These are phyloP conservation scores for Protomyces arabidopsidicola DNA, from an alignment of 1,139 yeast species.

Conservation along the genomic window DNA sequence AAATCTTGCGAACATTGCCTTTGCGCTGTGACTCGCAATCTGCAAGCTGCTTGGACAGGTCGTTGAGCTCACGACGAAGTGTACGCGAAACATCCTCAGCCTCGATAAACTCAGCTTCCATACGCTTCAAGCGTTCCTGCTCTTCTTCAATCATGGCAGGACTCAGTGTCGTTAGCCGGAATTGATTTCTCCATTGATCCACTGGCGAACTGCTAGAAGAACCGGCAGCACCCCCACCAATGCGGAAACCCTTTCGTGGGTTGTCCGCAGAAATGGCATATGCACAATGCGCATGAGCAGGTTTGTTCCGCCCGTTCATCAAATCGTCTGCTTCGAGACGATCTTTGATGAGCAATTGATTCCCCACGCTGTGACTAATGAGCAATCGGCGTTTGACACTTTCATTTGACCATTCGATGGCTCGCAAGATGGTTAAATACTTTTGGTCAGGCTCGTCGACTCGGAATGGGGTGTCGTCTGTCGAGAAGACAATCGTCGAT, in stretches of 20 bases:
- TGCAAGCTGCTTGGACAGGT: not conserved
- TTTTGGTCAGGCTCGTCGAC: slow-evolving; percentile 41
- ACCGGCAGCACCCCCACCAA: slow-evolving; percentile 39
- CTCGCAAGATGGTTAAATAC: slow-evolving; percentile 55
- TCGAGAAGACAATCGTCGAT: slow-evolving; percentile 42
- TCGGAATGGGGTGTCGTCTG: slow-evolving; percentile 44
- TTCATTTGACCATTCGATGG: slow-evolving; percentile 41
- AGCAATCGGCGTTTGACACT: slow-evolving; percentile 44
- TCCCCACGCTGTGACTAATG: slow-evolving; percentile 61
- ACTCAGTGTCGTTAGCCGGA: slow-evolving; percentile 34
- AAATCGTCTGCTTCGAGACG: slow-evolving; percentile 51
- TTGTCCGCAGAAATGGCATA: slow-evolving; percentile 46
- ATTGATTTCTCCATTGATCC: slow-evolving; percentile 39
- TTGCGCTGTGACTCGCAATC: not conserved
- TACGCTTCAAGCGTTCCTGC: not conserved
- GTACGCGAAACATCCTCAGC: not conserved
- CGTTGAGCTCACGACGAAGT: not conserved
- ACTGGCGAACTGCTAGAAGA: slow-evolving; percentile 60
- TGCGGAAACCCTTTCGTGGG: slow-evolving; percentile 42
- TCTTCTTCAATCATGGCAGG: slow-evolving; percentile 27
- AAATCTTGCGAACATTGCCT: not conserved
- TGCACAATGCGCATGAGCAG: slow-evolving; percentile 48
- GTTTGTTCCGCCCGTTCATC: slow-evolving; percentile 38
- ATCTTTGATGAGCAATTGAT: slow-evolving; percentile 51
- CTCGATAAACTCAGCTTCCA: not conserved